phyloP scores from a whole-genome alignment of 2,329 filamentous ascomycete genomes.

The Ascochyta viciae-villosae region DNA sequence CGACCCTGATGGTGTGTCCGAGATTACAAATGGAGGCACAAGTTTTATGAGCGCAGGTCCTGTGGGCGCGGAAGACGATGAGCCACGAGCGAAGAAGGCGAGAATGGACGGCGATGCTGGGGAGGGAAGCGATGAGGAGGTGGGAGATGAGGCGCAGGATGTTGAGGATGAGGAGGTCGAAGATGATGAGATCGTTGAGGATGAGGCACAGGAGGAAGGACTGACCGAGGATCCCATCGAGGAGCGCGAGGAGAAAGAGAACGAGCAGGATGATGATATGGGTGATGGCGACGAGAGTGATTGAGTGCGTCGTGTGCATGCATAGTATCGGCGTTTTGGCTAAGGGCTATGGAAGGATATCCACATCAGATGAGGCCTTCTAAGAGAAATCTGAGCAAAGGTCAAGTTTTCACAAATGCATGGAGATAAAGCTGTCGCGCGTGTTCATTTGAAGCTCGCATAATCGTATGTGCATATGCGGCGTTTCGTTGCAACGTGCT shows the following conservation, averaged over 20 bases:
- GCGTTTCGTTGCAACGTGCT: background rate
- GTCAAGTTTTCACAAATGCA: background rate
- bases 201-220: constrained; percentile 61
- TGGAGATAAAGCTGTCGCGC: background rate
- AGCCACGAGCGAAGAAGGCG: constrained; percentile 59
- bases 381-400: background rate
- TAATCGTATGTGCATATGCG: background rate
- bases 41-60: constrained; percentile 13
- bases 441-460: background rate
- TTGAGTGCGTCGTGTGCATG: constrained; percentile 32
- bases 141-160: constrained; percentile 49
- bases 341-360: background rate
- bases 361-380: background rate
- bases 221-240: constrained; percentile 53
- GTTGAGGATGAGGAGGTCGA: constrained; percentile 60
- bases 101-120: constrained; percentile 47
- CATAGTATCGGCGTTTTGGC: constrained; percentile 39
- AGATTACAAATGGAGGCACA: constrained; percentile 26
- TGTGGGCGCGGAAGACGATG: constrained; percentile 46
- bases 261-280: constrained; percentile 52
- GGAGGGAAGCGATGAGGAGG: constrained; percentile 48
- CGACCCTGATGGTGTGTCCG: constrained; percentile 16
- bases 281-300: constrained; percentile 63
- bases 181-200: constrained; percentile 60
- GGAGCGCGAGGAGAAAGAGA: constrained; percentile 54